Conservation (phyloP, 768 basidiomycete genomes). For the Gloeostereum incarnatum region DNA sequence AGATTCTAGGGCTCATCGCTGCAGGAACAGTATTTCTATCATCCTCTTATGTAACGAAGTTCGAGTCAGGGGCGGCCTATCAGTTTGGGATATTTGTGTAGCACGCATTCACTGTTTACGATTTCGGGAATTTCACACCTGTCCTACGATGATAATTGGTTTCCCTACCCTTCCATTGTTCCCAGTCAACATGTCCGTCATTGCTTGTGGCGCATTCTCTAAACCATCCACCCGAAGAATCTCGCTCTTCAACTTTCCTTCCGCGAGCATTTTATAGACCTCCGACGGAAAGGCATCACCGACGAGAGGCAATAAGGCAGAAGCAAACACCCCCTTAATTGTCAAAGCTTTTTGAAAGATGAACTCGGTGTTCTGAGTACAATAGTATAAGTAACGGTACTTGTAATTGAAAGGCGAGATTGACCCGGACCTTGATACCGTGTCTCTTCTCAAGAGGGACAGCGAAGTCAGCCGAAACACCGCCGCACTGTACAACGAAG, state of each 20-base stretch:
- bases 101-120: too few relatives aligned
- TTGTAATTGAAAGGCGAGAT: not conserved
- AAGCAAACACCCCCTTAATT: slow-evolving; percentile 20
- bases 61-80: too few relatives aligned
- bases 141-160: too few relatives aligned
- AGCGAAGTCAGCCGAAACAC: not conserved
- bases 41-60: too few relatives aligned
- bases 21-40: too few relatives aligned
- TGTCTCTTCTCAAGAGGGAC: not conserved
- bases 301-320: slow-evolving; percentile 13
- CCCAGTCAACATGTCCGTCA: slow-evolving; percentile 23
- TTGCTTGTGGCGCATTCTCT: slow-evolving; percentile 21
- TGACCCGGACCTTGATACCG: not conserved
- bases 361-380: slow-evolving; percentile 12
- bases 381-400: not conserved
- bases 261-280: slow-evolving; percentile 14
- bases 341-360: slow-evolving; percentile 17
- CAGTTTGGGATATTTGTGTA: too few relatives aligned
- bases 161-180: slow-evolving; percentile 24
- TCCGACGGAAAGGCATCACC: slow-evolving; percentile 18
- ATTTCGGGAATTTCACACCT: too few relatives aligned
- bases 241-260: slow-evolving; percentile 20
- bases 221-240: slow-evolving; percentile 23
- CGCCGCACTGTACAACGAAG: not conserved
- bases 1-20: too few relatives aligned